Conservation (phyloP, 345 rosid genomes). For the Lepidium africanum region DNA sequence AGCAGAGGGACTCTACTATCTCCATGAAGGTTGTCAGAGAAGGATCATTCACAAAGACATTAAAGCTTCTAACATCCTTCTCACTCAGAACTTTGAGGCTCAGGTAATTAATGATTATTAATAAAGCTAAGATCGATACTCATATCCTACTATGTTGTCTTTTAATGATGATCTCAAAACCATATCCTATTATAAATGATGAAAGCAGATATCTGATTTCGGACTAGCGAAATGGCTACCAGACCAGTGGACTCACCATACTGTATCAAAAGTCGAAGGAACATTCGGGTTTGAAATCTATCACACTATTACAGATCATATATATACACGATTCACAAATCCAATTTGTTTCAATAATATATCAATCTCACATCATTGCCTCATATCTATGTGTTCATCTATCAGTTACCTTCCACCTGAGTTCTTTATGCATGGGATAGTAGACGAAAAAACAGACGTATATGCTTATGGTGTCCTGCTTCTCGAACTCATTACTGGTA, state of each 20-base stretch:
- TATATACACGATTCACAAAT: not conserved
- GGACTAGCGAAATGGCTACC: constrained; percentile 98
- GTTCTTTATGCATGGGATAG: constrained; percentile 89
- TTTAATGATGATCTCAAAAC: not conserved
- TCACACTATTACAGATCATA: not conserved
- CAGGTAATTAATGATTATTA: constrained; percentile 36
- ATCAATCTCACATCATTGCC: not conserved
- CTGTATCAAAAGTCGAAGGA: constrained; percentile 74
- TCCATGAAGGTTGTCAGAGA: constrained; percentile 86
- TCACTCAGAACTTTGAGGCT: constrained; percentile 73
- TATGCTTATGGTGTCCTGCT: constrained; percentile 83
- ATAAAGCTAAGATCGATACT: not conserved
- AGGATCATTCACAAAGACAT: constrained; percentile 93
- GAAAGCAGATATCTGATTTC: constrained; percentile 81
- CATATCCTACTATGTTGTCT: not conserved
- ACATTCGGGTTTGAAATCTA: constrained; percentile 70
- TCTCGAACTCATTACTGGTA: constrained; percentile 79
- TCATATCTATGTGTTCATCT: not conserved
- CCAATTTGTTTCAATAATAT: not conserved
- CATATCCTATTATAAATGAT: not conserved
- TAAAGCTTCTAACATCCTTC: constrained; percentile 87
- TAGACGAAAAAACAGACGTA: constrained; percentile 90
- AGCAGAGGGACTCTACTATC: constrained; percentile 72
- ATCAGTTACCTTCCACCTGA: constrained; percentile 87
- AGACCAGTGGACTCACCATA: constrained; percentile 89